phyloP scores from a whole-genome alignment of 169 alveolate species.

The Haemoproteus tartakovskyi region DNA sequence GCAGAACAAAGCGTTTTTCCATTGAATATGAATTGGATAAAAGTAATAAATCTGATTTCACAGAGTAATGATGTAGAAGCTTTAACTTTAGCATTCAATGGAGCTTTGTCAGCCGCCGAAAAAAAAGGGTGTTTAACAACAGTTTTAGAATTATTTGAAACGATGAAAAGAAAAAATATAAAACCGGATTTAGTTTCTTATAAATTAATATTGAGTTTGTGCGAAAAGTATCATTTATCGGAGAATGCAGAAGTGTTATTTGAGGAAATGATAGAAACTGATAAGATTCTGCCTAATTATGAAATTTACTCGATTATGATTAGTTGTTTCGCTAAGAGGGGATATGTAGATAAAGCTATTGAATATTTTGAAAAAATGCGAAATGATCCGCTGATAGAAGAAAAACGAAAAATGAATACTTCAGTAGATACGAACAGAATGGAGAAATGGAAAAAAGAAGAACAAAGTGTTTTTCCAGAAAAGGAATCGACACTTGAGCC shows the following conservation, averaged over 20 bases:
- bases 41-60: slow-evolving; percentile 45
- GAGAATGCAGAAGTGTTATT: slow-evolving; percentile 51
- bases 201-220: slow-evolving; percentile 21
- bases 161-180: slow-evolving; percentile 59
- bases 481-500: neutral
- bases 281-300: slow-evolving; percentile 32
- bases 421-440: neutral
- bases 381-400: slow-evolving; percentile 46
- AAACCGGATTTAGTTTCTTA: slow-evolving; percentile 61
- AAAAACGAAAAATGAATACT: neutral
- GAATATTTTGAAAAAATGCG: slow-evolving; percentile 39
- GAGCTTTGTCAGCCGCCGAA: slow-evolving; percentile 59
- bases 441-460: neutral
- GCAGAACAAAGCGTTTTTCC: slow-evolving; percentile 42
- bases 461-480: slow-evolving; percentile 3
- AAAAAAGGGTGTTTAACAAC: slow-evolving; percentile 46
- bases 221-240: slow-evolving; percentile 44
- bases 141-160: slow-evolving; percentile 32
- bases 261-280: slow-evolving; percentile 53
- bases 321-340: slow-evolving; percentile 48
- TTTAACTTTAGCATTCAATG: slow-evolving; percentile 44
- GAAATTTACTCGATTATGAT: slow-evolving; percentile 60
- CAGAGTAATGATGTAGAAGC: slow-evolving; percentile 33
- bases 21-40: slow-evolving; percentile 52
- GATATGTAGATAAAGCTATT: slow-evolving; percentile 36